These are phyloP conservation scores for Erodium moschatum DNA, from an alignment of 441 rosid genomes.

Conservation along the genomic window DNA sequence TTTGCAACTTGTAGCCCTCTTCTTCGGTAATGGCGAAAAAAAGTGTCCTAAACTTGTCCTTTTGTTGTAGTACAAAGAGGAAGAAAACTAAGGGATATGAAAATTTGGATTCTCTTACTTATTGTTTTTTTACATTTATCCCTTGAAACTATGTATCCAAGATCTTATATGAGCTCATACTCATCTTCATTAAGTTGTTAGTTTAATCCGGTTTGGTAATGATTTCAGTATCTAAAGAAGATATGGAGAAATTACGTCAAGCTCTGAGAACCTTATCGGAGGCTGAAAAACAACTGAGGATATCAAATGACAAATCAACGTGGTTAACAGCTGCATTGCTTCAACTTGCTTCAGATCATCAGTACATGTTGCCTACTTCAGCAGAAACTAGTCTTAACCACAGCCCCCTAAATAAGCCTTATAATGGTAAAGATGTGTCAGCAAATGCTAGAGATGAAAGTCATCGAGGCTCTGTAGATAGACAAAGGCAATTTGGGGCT, in stretches of 20 bases:
- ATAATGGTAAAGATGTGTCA: slow-evolving; percentile 32
- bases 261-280: slow-evolving; percentile 89
- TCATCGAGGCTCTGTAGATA: slow-evolving; percentile 21
- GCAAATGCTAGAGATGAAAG: slow-evolving; percentile 14
- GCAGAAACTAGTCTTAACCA: slow-evolving; percentile 63
- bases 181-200: background rate
- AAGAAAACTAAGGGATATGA: no score
- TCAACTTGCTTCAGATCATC: slow-evolving; percentile 95
- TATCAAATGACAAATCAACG: slow-evolving; percentile 77
- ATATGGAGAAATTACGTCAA: slow-evolving; percentile 92
- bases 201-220: background rate
- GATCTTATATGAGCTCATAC: background rate
- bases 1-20: no score
- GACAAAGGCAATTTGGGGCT: slow-evolving; percentile 31
- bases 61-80: no score
- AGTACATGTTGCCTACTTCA: slow-evolving; percentile 67
- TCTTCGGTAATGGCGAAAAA: no score
- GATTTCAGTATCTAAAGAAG: slow-evolving; percentile 78
- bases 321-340: slow-evolving; percentile 97
- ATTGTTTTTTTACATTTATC: no score
- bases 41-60: no score
- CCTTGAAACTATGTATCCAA: background rate
- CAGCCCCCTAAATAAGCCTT: slow-evolving; percentile 36
- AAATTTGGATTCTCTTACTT: no score
- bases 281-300: slow-evolving; percentile 90